Conservation (phyloP, 23 red algal species). For the Gracilaria vermiculophylla region DNA sequence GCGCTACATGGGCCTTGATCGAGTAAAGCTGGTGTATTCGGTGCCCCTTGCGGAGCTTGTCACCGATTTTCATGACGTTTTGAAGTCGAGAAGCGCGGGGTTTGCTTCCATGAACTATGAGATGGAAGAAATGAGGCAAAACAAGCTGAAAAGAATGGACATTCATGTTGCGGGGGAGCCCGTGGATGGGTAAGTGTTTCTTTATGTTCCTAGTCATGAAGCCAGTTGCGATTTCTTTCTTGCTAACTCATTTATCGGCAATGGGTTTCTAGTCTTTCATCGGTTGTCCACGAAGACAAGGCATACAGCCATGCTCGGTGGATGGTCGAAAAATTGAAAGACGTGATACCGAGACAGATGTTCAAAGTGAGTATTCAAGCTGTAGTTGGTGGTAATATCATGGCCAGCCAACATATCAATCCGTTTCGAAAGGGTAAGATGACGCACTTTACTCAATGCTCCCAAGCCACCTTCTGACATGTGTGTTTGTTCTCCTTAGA, state of each 20-base stretch:
- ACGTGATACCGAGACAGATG: conserved; percentile 81
- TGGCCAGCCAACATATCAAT: conserved; percentile 78
- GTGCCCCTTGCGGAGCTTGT: conserved; percentile 82
- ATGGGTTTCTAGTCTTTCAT: conserved; percentile 30
- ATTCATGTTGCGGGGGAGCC: conserved; percentile 72
- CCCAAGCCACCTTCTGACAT: neutral
- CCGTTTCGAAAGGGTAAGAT: conserved; percentile 60
- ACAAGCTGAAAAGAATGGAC: conserved; percentile 72
- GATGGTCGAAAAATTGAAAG: conserved; percentile 66
- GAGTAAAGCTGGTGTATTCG: conserved; percentile 62
- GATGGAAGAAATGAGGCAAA: conserved; percentile 50
- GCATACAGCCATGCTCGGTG: conserved; percentile 39
- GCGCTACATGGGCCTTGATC: conserved; percentile 61
- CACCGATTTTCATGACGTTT: conserved; percentile 77
- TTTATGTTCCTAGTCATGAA: neutral
- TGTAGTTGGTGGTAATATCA: conserved; percentile 62
- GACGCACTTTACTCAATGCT: neutral
- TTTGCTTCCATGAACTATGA: conserved; percentile 84
- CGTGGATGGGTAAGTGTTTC: conserved; percentile 51
- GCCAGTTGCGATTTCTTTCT: neutral
- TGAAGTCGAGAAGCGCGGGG: conserved; percentile 68
- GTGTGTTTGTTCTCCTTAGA: conserved; percentile 21
- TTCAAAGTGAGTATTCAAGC: conserved; percentile 92
- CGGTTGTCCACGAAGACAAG: conserved; percentile 55
- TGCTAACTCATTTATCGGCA: neutral